Percentiles rank a stretch among this genome's conserved stretches.
Conservation (phyloP, 2,329 filamentous ascomycete genomes). For the Aspergillus proliferans region DNA sequence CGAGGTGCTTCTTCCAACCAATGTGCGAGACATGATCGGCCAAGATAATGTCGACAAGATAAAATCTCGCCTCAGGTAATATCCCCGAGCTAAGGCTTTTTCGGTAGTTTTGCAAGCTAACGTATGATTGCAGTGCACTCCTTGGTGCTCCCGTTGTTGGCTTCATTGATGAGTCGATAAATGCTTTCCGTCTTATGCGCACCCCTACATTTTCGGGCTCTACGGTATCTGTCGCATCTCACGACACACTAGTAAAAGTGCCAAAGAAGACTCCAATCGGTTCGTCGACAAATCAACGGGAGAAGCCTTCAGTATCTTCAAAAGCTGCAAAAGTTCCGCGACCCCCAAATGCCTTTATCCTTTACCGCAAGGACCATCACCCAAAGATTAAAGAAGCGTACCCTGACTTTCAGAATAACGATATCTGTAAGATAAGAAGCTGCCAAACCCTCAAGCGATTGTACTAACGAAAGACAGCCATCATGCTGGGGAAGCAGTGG, state of each 20-base stretch:
- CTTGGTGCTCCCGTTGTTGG: slow-evolving; percentile 21
- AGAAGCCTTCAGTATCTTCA: slow-evolving; percentile 1
- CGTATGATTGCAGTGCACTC: slow-evolving; percentile 14
- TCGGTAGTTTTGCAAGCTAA: slow-evolving; percentile 4
- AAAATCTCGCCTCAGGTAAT: slow-evolving; percentile 26
- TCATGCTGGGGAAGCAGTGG: slow-evolving; percentile 40
- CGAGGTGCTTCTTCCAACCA: slow-evolving; percentile 26
- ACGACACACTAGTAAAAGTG: slow-evolving; percentile 11
- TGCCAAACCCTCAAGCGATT: neutral
- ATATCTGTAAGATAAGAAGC: slow-evolving; percentile 36
- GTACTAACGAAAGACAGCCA: slow-evolving; percentile 21
- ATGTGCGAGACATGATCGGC: slow-evolving; percentile 25
- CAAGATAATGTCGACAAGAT: slow-evolving; percentile 24
- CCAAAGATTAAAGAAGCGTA: slow-evolving; percentile 30
- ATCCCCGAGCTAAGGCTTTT: neutral
- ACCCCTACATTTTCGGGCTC: slow-evolving; percentile 19
- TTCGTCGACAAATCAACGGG: slow-evolving; percentile 3
- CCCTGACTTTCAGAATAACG: slow-evolving; percentile 40
- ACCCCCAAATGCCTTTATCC: slow-evolving; percentile 43
- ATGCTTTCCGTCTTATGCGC: slow-evolving; percentile 25
- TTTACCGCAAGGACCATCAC: slow-evolving; percentile 40
- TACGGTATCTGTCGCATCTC: slow-evolving; percentile 17
- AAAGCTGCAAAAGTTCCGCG: slow-evolving; percentile 35
- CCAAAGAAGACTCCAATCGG: slow-evolving; percentile 3
- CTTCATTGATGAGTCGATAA: slow-evolving; percentile 22